Evolutionary conservation across 1,139 yeast species (phyloP).

Genomic region (Debaryomyces subglobosus): DNA sequence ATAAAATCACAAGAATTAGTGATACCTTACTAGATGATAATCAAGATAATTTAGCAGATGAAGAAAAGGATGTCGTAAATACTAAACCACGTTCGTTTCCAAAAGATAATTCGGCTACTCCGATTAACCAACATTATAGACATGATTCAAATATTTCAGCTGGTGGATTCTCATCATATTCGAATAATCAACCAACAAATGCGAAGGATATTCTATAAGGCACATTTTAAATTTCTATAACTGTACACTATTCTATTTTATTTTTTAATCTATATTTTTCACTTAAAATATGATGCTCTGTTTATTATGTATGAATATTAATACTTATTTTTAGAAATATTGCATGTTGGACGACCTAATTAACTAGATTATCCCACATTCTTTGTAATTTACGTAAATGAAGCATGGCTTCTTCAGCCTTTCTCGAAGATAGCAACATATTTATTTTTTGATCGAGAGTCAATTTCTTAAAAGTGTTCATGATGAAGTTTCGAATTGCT

Average conservation of each 20-base stretch:
- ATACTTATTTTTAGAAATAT: neutral
- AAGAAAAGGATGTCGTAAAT: slow-evolving; percentile 15
- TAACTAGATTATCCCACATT: slow-evolving; percentile 22
- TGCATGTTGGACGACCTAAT: neutral
- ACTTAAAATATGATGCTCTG: neutral
- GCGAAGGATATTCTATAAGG: slow-evolving; percentile 31
- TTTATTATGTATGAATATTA: slow-evolving; percentile 3
- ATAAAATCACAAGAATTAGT: slow-evolving; percentile 34
- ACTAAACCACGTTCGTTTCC: slow-evolving; percentile 17
- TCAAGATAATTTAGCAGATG: slow-evolving; percentile 11
- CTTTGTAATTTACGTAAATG: slow-evolving; percentile 21
- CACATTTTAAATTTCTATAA: neutral
- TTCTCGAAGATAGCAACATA: slow-evolving; percentile 17
- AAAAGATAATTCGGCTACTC: slow-evolving; percentile 19
- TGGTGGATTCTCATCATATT: slow-evolving; percentile 23
- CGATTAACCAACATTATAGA: slow-evolving; percentile 30
- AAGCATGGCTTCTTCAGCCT: slow-evolving; percentile 10
- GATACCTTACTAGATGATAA: slow-evolving; percentile 31
- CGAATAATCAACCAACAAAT: slow-evolving; percentile 33
- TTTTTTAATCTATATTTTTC: slow-evolving; percentile 1
- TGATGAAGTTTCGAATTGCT: slow-evolving; percentile 14
- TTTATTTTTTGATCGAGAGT: slow-evolving; percentile 27
- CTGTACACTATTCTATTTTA: slow-evolving; percentile 8
- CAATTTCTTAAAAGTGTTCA: slow-evolving; percentile 16
- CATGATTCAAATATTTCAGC: slow-evolving; percentile 31